Evolutionary conservation across 2,329 filamentous ascomycete species (phyloP).

Genomic region (Arachnomyces sp.): DNA sequence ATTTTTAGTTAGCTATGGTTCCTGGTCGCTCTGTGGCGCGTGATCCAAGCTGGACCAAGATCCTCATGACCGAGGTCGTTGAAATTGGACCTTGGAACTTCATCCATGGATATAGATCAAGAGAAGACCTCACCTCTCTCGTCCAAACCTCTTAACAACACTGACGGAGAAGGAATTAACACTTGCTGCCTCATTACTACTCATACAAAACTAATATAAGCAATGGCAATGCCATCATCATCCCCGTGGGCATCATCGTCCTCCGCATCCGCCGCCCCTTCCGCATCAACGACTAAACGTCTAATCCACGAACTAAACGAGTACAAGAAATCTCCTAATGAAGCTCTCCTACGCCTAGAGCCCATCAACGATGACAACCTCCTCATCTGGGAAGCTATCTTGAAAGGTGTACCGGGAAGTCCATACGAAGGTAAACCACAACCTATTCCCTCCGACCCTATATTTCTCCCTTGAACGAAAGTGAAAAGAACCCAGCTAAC

Average conservation of each 20-base stretch:
- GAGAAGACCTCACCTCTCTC: no score
- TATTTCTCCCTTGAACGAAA: conserved; percentile 1
- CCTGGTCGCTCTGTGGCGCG: no score
- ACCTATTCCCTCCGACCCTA: conserved; percentile 1
- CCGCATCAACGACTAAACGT: conserved; percentile 45
- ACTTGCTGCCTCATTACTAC: no score
- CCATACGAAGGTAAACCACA: conserved; percentile 50
- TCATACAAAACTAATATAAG: no score
- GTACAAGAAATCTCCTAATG: conserved; percentile 49
- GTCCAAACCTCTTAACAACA: no score
- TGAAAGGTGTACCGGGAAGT: conserved; percentile 52
- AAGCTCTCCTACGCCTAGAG: conserved; percentile 49
- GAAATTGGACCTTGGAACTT: conserved; percentile 1
- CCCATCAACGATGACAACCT: conserved; percentile 52
- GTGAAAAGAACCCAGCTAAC: not conserved
- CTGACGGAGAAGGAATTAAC: no score
- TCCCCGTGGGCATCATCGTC: conserved; percentile 19
- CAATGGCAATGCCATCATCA: conserved; percentile 3
- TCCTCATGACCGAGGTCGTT: no score
- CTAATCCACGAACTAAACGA: conserved; percentile 55
- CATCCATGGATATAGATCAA: not conserved
- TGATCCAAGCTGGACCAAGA: no score
- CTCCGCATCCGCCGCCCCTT: conserved; percentile 10
- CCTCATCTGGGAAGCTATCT: conserved; percentile 53
- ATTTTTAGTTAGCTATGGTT: no score